Conservation (phyloP, 2,329 filamentous ascomycete species). For the Dryadomyces quercus-mongolicae region DNA sequence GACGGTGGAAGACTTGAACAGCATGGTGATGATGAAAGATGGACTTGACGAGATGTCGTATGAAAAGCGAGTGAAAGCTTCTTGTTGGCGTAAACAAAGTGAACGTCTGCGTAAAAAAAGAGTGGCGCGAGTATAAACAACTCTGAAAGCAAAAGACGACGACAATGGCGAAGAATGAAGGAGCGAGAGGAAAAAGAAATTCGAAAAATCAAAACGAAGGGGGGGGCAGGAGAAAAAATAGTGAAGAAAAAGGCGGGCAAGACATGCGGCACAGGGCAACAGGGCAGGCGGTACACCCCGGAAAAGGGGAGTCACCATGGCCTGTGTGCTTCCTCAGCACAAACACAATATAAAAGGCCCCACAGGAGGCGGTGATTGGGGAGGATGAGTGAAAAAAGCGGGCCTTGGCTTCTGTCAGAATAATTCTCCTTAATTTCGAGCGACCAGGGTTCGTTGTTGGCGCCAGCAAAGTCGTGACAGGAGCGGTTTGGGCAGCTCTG, state of each 20-base stretch:
- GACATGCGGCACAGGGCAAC: neutral
- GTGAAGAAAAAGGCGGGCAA: neutral
- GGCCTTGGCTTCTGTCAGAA: neutral
- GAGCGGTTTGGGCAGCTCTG: neutral
- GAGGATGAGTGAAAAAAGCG: slow-evolving; percentile 1
- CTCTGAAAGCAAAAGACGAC: slow-evolving; percentile 3
- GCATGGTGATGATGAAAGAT: slow-evolving; percentile 22
- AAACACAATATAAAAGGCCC: slow-evolving; percentile 1
- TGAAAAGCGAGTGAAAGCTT: neutral
- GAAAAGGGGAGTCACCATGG: neutral
- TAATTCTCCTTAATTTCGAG: slow-evolving; percentile 6
- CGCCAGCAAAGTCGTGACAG: neutral
- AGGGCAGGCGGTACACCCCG: neutral
- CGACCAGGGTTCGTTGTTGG: neutral
- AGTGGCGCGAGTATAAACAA: slow-evolving; percentile 9
- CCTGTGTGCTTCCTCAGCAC: neutral
- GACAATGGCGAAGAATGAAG: neutral
- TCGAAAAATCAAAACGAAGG: neutral
- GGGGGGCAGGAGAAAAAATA: neutral
- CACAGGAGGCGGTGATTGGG: neutral
- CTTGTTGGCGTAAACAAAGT: neutral
- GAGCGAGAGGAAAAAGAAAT: neutral
- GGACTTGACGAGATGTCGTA: neutral
- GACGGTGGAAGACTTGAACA: slow-evolving; percentile 26
- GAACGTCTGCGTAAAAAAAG: slow-evolving; percentile 1